Conservation (phyloP, 108 stramenopile genomes). For the Mediolabrus comicus region DNA sequence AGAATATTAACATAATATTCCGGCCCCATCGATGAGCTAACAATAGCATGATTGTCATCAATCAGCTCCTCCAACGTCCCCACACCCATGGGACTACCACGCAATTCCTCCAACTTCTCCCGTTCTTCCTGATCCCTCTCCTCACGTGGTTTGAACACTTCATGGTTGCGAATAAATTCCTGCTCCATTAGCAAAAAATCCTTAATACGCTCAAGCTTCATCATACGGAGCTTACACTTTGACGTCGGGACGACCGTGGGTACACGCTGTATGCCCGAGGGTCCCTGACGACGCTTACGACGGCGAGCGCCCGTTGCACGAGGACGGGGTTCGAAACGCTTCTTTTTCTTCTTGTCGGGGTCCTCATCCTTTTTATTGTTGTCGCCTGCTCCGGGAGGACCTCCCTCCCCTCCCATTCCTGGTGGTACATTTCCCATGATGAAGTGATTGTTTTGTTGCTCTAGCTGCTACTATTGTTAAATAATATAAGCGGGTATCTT, state of each 20-base stretch:
- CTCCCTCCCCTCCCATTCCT: slow-evolving; percentile 61
- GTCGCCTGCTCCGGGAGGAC: slow-evolving; percentile 49
- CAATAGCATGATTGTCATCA: slow-evolving; percentile 99
- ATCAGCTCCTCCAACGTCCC: slow-evolving; percentile 99
- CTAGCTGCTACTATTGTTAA: no score
- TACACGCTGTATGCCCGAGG: slow-evolving; percentile 77
- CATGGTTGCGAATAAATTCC: slow-evolving; percentile 99
- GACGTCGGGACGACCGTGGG: slow-evolving; percentile 91
- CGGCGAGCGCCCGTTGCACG: slow-evolving; percentile 69
- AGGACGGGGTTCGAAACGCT: slow-evolving; percentile 94
- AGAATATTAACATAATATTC: slow-evolving; percentile 99
- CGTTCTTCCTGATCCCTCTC: slow-evolving; percentile 95
- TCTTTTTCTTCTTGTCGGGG: slow-evolving; percentile 92
- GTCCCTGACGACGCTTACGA: slow-evolving; percentile 92
- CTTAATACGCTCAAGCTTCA: slow-evolving; percentile 98
- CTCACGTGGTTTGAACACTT: slow-evolving; percentile 97
- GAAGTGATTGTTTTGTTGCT: neutral
- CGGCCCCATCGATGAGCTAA: slow-evolving; percentile 92
- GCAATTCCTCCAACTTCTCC: slow-evolving; percentile 98
- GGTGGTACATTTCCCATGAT: slow-evolving; percentile 83
- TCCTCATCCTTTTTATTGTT: slow-evolving; percentile 61
- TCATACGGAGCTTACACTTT: slow-evolving; percentile 96
- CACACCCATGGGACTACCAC: slow-evolving; percentile 94
- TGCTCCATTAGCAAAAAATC: slow-evolving; percentile 98
- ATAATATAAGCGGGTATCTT: no score